These are phyloP conservation scores for Coemansia sp. DNA, from an alignment of 192 early-diverging fungal species.

Conservation along the genomic window DNA sequence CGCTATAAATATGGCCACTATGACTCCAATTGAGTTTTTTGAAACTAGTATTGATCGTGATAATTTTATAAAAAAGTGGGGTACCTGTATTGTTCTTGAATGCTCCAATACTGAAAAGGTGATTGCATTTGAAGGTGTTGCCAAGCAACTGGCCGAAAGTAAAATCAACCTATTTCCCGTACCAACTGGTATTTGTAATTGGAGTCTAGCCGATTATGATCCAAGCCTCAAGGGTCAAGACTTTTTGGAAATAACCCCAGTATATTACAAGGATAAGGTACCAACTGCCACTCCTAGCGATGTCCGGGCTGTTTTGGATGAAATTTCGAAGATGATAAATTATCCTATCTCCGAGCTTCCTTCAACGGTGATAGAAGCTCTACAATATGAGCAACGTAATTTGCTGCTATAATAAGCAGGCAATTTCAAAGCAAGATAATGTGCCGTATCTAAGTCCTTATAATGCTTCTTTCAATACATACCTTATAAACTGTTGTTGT, in stretches of 20 bases:
- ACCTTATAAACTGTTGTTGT: too few species aligned
- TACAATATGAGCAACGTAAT: too few species aligned
- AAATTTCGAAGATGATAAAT: too few species aligned
- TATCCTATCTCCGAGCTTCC: too few species aligned
- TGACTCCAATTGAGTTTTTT: neutral
- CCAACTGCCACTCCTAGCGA: neutral
- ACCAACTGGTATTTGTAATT: neutral
- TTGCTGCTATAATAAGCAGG: too few species aligned
- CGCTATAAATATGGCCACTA: neutral
- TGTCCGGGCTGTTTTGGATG: too few species aligned
- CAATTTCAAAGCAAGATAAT: too few species aligned
- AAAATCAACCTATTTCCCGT: neutral
- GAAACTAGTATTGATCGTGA: neutral
- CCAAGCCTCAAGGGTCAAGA: neutral
- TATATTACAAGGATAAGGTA: neutral
- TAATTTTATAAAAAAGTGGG: neutral
- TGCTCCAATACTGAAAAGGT: neutral
- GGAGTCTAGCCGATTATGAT: neutral
- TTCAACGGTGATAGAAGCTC: too few species aligned
- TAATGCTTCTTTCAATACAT: too few species aligned
- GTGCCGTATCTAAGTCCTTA: too few species aligned
- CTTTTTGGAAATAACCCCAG: neutral
- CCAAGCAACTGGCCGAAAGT: neutral
- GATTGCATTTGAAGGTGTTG: neutral
- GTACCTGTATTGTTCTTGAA: neutral